Conservation (phyloP, 495 filamentous ascomycete species). For the Tuber melanosporum region DNA sequence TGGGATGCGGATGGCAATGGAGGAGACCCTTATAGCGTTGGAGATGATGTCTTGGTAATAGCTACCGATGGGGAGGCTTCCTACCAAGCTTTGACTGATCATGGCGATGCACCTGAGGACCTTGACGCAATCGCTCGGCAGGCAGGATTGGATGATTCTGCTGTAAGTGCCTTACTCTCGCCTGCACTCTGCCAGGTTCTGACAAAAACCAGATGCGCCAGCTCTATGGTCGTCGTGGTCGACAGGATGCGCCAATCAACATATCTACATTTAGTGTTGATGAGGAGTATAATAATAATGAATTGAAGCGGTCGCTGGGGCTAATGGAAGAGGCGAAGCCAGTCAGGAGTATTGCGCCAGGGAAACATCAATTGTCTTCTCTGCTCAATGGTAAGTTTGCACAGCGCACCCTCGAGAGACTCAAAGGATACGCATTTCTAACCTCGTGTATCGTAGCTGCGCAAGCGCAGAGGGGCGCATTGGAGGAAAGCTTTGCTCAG, state of each 20-base stretch:
- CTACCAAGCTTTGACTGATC: neutral
- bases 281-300: constrained; percentile 41
- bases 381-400: constrained; percentile 36
- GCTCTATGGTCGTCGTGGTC: constrained; percentile 39
- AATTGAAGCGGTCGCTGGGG: constrained; percentile 33
- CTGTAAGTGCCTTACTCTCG: constrained; percentile 20
- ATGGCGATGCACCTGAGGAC: constrained; percentile 21
- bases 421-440: neutral
- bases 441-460: constrained; percentile 23
- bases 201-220: constrained; percentile 37
- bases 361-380: constrained; percentile 39
- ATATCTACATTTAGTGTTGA: constrained; percentile 41
- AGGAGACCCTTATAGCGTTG: constrained; percentile 3
- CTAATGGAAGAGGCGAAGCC: constrained; percentile 40
- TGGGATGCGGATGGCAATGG: constrained; percentile 7
- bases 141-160: constrained; percentile 34
- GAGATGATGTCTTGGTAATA: neutral
- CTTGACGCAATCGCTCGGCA: constrained; percentile 33
- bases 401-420: neutral
- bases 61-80: neutral
- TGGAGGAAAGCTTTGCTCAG: constrained; percentile 40
- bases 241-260: constrained; percentile 28
- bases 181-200: neutral
- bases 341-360: constrained; percentile 38
- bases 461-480: constrained; percentile 40